Evolutionary conservation across 116 monocot species (phyloP).

Genomic region (Cymodocea nodosa): DNA sequence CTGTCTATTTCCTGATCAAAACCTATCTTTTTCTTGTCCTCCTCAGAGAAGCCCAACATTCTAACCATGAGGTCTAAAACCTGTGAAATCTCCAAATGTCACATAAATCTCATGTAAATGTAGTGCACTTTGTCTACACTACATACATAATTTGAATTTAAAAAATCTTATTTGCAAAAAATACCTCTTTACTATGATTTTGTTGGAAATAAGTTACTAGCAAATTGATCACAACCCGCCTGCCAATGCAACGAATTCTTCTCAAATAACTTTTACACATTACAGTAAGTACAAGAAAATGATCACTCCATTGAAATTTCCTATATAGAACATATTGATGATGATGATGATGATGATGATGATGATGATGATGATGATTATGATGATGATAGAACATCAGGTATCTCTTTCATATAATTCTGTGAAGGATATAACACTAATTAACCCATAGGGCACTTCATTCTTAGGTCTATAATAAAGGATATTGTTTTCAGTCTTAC

Average conservation of each 20-base stretch:
- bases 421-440: no score
- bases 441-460: no score
- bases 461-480: no score
- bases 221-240: slow-evolving; percentile 89
- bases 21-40: slow-evolving; percentile 77
- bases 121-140: background rate
- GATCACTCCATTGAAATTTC: background rate
- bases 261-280: background rate
- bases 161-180: background rate
- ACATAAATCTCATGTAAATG: background rate
- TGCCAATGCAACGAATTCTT: slow-evolving; percentile 14
- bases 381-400: no score
- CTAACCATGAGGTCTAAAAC: slow-evolving; percentile 90
- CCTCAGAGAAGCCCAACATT: slow-evolving; percentile 87
- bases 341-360: no score
- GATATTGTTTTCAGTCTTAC: no score
- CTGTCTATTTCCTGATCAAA: slow-evolving; percentile 41
- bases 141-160: background rate
- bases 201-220: slow-evolving; percentile 83
- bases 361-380: no score
- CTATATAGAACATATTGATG: no score
- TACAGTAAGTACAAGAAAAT: background rate
- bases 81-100: slow-evolving; percentile 13
- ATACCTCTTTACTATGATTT: slow-evolving; percentile 90
- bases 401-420: no score